Percentiles rank a stretch among this genome's conserved stretches.
phyloP scores from a whole-genome alignment of 139 green algal genomes.

The Picochlorum sp. region DNA sequence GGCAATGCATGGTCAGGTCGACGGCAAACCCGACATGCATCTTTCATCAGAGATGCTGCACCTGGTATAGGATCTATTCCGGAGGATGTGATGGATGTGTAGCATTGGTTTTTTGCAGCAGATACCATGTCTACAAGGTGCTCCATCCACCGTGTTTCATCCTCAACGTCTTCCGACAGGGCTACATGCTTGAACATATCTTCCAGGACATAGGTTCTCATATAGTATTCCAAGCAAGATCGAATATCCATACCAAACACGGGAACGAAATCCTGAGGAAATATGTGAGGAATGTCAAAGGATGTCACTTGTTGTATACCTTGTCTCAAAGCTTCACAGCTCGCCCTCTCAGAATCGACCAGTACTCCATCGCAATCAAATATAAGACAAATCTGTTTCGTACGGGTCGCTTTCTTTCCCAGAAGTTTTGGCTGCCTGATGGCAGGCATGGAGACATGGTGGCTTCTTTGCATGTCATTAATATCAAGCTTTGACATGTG shows the following conservation, averaged over 20 bases:
- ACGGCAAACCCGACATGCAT: slow-evolving; percentile 6
- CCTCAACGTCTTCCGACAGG: slow-evolving; percentile 13
- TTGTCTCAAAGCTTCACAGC: slow-evolving; percentile 55
- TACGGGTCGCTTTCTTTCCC: background rate
- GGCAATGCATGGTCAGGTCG: slow-evolving; percentile 6
- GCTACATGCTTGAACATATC: slow-evolving; percentile 6
- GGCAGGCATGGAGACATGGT: background rate
- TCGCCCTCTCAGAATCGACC: slow-evolving; percentile 59
- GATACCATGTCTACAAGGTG: slow-evolving; percentile 23
- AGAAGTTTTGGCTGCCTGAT: slow-evolving; percentile 10
- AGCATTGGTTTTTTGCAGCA: slow-evolving; percentile 42
- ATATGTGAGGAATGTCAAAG: slow-evolving; percentile 63
- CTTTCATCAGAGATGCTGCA: slow-evolving; percentile 21
- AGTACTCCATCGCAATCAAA: slow-evolving; percentile 77
- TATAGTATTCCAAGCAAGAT: slow-evolving; percentile 51
- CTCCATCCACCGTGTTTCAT: slow-evolving; percentile 5
- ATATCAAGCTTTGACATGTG: slow-evolving; percentile 48
- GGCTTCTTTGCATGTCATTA: background rate
- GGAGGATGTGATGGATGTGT: slow-evolving; percentile 27
- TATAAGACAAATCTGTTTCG: slow-evolving; percentile 45
- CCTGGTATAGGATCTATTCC: slow-evolving; percentile 39
- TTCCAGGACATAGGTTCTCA: background rate
- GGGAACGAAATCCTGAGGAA: slow-evolving; percentile 51
- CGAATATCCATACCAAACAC: slow-evolving; percentile 76
- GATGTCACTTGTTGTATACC: slow-evolving; percentile 61